Evolutionary conservation across 306 rosid species (phyloP), one percentile per base, ranked within the genome.

Genomic region (Cercis canadensis): DNA sequence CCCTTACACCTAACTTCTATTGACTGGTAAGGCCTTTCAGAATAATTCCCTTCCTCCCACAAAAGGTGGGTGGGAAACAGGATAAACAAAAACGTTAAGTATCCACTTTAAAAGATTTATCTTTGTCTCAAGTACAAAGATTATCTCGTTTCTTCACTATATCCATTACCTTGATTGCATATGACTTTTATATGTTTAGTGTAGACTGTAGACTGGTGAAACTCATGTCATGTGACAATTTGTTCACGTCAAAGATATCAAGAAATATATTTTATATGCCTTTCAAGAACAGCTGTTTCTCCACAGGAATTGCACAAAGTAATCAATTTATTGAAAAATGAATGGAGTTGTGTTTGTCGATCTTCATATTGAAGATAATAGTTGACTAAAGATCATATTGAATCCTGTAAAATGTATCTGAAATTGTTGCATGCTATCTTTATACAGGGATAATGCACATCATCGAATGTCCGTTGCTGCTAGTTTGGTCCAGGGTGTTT

Each of bases 401-500:
- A 36, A 65, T 64, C 61, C 37, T 18, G 43, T 44, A 21, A 16
- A 7, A 52, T 70, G 39, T 62, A 56, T 47, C 8, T 12, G 43
- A 77, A 36, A n/a, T 62, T 62, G 13, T 5, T 58, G 39, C 61
- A 37, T 70, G 29, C 37, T 50, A 4, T 40, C 60, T 17, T 34
- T 69, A 67, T 75, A 31, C 82, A 91, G 99, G 99, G 84, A 83
- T 41, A 79, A 89, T 72, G 59, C 77, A 11, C 29, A 89, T 73
- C 92, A 94, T 75, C 74, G 85, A 70, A 86, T 81, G 72, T 84
- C 99, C 6, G 87, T 91, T 53, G 97, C 96, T 32, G 96, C 99
- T 40, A 77, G 96, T 87, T 87, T 94, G 84, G 97, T 94, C 62
- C 87, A 94, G 62, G 96, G 96, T 69, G 99, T 86, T 68, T 94